Conservation (phyloP, 2,329 filamentous ascomycete genomes). For the Phyllosticta paracitricarpa region DNA sequence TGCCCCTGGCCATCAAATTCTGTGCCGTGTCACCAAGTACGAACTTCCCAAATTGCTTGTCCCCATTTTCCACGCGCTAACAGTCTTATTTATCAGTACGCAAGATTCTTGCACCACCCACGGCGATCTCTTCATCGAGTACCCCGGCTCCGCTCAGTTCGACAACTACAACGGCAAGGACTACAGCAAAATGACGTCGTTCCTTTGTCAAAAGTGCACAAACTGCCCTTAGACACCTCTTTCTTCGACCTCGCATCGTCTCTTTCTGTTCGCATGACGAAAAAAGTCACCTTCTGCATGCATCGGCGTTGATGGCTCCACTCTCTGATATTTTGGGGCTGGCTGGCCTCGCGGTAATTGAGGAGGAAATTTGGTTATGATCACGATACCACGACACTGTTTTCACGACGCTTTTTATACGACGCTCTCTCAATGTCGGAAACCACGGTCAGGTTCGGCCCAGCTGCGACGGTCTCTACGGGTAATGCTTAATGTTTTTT, state of each 20-base stretch:
- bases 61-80: background rate
- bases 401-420: background rate
- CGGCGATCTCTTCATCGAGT: constrained; percentile 10
- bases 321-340: background rate
- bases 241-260: background rate
- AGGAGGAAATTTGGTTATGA: background rate
- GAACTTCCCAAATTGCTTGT: background rate
- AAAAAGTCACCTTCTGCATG: background rate
- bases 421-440: background rate
- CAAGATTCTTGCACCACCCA: constrained; percentile 6
- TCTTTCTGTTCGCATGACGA: background rate
- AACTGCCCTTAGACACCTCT: background rate
- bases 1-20: background rate
- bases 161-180: constrained; percentile 3
- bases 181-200: constrained; percentile 7
- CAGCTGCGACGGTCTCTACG: background rate
- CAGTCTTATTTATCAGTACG: background rate
- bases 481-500: background rate
- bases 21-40: background rate
- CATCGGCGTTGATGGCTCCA: background rate
- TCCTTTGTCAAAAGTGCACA: constrained; percentile 4
- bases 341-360: background rate
- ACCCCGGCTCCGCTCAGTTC: constrained; percentile 2
- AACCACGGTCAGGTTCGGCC: background rate
- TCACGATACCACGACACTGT: background rate